These are phyloP conservation scores for Chlorella sorokiniana DNA, from an alignment of 139 green algal genomes.

Conservation along the genomic window DNA sequence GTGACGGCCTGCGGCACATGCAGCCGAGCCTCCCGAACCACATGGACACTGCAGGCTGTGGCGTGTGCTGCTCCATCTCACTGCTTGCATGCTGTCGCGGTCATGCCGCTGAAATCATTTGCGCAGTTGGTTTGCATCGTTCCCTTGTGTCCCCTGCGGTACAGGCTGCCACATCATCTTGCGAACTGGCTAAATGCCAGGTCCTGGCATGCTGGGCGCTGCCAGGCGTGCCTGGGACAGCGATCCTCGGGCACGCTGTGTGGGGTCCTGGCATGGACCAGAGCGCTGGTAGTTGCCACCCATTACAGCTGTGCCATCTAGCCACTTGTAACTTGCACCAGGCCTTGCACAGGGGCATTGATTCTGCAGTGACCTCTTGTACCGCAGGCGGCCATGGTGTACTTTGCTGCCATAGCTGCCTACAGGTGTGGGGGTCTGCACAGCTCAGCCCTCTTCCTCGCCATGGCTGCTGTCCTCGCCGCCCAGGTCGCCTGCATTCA, in stretches of 20 bases:
- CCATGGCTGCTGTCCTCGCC: not conserved
- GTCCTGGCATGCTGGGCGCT: not conserved
- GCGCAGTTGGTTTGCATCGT: not conserved
- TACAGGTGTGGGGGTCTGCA: not conserved
- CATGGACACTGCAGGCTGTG: too few relatives aligned
- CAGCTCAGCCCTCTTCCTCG: not conserved
- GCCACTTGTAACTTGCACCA: too few relatives aligned
- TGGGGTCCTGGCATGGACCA: not conserved
- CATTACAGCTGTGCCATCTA: too few relatives aligned
- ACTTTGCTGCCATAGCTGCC: not conserved
- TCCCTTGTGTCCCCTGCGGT: not conserved
- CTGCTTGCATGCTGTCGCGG: not conserved
- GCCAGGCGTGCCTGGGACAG: not conserved
- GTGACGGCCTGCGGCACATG: not conserved
- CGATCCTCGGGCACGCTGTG: too few relatives aligned
- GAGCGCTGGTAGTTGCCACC: not conserved
- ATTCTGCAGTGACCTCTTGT: too few relatives aligned
- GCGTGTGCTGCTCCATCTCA: not conserved
- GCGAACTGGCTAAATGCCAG: not conserved
- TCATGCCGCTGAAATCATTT: not conserved
- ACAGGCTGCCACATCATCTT: conserved; percentile 17
- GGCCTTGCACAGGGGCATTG: too few relatives aligned
- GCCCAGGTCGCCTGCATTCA: not conserved
- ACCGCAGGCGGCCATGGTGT: too few relatives aligned
- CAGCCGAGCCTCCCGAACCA: not conserved